Conservation (phyloP, 2,329 filamentous ascomycete species). For the Colletotrichum cordylinicola region DNA sequence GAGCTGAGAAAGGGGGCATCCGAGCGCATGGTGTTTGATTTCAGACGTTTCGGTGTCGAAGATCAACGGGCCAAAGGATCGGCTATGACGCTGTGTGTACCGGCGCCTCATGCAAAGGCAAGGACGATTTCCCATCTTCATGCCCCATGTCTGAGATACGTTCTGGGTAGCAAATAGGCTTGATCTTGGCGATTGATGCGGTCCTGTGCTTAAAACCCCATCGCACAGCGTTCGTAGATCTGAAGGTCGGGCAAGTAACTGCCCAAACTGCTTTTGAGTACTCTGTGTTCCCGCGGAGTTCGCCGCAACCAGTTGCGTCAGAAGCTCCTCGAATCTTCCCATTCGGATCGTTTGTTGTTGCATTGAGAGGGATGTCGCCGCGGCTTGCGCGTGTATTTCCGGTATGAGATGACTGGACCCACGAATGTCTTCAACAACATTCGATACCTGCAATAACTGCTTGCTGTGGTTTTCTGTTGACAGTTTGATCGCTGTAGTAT, state of each 20-base stretch:
- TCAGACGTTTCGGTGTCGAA: not conserved
- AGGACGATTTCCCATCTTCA: not conserved
- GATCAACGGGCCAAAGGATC: not conserved
- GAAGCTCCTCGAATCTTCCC: not conserved
- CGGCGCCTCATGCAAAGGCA: not conserved
- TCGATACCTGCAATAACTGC: not conserved
- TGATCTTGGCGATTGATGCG: not conserved
- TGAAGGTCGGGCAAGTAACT: not conserved
- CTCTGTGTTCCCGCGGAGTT: not conserved
- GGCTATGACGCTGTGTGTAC: not conserved
- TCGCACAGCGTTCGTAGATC: not conserved
- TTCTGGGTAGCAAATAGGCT: not conserved
- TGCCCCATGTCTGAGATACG: accelerated
- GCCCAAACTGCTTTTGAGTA: not conserved
- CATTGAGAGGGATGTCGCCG: not conserved
- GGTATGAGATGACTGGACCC: not conserved
- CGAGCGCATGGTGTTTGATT: not conserved
- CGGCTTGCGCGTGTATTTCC: not conserved
- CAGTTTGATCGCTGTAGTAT: not conserved
- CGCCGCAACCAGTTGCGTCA: not conserved
- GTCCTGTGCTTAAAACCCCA: not conserved
- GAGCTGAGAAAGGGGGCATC: not conserved
- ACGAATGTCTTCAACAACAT: not conserved
- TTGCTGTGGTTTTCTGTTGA: not conserved
- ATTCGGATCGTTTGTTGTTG: not conserved